A percentile compares a stretch with the other conserved stretches of the same genome.
phyloP scores from a whole-genome alignment of 495 filamentous ascomycete genomes.

The Trichodelitschia bisporula region DNA sequence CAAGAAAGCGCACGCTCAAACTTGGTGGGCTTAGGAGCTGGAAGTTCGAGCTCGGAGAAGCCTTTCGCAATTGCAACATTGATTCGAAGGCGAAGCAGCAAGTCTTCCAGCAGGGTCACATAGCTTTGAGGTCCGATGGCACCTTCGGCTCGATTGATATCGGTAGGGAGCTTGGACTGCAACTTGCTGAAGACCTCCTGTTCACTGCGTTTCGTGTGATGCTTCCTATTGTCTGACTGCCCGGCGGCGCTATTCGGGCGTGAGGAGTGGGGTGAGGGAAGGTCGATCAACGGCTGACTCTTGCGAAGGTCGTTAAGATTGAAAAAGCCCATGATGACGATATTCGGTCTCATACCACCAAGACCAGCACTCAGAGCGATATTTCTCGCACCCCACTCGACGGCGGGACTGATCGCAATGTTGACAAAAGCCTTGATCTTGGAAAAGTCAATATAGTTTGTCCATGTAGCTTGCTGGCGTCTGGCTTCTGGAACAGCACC shows the following conservation, averaged over 20 bases:
- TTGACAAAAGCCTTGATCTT: conserved; percentile 80
- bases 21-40: conserved; percentile 14
- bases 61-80: conserved; percentile 75
- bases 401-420: conserved; percentile 50
- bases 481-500: conserved; percentile 57
- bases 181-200: conserved; percentile 8
- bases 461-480: conserved; percentile 57
- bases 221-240: background rate
- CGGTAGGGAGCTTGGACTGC: conserved; percentile 30
- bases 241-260: background rate
- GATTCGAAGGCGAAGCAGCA: conserved; percentile 50
- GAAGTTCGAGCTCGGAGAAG: conserved; percentile 52
- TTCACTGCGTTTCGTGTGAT: background rate
- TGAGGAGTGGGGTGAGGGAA: background rate
- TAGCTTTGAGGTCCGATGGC: conserved; percentile 44
- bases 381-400: conserved; percentile 74
- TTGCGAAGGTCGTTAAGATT: conserved; percentile 35
- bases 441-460: conserved; percentile 66
- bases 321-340: conserved; percentile 50
- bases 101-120: conserved; percentile 63
- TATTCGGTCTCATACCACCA: conserved; percentile 81
- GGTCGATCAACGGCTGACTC: background rate
- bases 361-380: conserved; percentile 58
- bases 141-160: conserved; percentile 30
- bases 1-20: conserved; percentile 1